Evolutionary conservation across 805 yeast species (phyloP).

Genomic region (Monosporozyma yasuniensis): DNA sequence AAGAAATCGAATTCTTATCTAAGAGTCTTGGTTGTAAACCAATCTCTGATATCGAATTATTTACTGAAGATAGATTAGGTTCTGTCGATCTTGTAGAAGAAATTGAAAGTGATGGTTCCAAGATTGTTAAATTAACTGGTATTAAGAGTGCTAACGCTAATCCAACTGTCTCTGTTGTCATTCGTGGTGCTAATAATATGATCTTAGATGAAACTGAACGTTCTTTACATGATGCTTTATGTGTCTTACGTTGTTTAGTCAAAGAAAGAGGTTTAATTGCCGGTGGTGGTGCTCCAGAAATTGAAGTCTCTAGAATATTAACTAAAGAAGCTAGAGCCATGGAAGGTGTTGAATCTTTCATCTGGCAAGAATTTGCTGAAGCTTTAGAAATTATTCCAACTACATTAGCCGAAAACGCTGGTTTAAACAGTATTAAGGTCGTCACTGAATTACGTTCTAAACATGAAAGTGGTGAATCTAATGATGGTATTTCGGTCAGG

Average conservation of each 20-base stretch:
- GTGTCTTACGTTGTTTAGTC: slow-evolving; percentile 86
- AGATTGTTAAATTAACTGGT: slow-evolving; percentile 80
- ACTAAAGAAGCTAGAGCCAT: slow-evolving; percentile 61
- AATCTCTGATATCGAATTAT: slow-evolving; percentile 88
- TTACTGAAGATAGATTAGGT: slow-evolving; percentile 89
- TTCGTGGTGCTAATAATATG: slow-evolving; percentile 89
- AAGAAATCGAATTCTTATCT: slow-evolving; percentile 85
- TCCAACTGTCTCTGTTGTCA: slow-evolving; percentile 75
- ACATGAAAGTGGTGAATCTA: slow-evolving; percentile 82
- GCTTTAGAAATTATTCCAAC: slow-evolving; percentile 91
- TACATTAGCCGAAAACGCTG: slow-evolving; percentile 92
- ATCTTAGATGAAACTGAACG: slow-evolving; percentile 95
- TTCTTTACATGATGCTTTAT: slow-evolving; percentile 92
- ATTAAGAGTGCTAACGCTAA: slow-evolving; percentile 38
- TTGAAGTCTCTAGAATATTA: slow-evolving; percentile 72
- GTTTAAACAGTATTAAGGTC: slow-evolving; percentile 81
- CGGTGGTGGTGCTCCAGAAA: slow-evolving; percentile 98
- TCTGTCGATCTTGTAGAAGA: slow-evolving; percentile 89
- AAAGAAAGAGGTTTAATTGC: slow-evolving; percentile 87
- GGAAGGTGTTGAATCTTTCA: slow-evolving; percentile 82
- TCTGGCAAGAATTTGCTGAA: slow-evolving; percentile 84
- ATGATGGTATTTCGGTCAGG: slow-evolving; percentile 94
- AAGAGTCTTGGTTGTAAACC: slow-evolving; percentile 87
- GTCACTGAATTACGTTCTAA: slow-evolving; percentile 86
- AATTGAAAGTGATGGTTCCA: slow-evolving; percentile 80